Evolutionary conservation across 2,329 filamentous ascomycete genomes (phyloP).

Genomic region (Metarhizium brunneum): DNA sequence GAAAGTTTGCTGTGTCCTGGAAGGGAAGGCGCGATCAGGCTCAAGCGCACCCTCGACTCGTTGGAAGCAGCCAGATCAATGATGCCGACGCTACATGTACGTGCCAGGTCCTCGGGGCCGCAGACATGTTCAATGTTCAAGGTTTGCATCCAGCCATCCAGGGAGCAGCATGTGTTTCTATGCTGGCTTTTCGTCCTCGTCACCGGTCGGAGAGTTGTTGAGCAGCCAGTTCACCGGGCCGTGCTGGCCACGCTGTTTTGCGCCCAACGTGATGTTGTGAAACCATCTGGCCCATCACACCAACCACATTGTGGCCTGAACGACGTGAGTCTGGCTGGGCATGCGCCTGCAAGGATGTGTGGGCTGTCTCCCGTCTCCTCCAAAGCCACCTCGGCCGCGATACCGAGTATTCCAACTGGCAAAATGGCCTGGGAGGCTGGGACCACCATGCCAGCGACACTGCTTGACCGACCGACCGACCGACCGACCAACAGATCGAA

Average conservation of each 20-base stretch:
- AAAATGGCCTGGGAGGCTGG: no score
- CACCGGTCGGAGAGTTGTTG: neutral
- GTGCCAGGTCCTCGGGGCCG: neutral
- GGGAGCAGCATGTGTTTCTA: no score
- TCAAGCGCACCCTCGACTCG: no score
- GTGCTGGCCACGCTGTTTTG: neutral
- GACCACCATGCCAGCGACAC: neutral
- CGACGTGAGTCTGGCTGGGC: no score
- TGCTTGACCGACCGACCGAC: neutral
- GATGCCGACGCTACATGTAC: neutral
- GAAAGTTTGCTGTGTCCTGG: neutral
- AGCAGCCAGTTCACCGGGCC: neutral
- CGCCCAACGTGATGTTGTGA: neutral
- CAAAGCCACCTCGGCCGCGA: neutral
- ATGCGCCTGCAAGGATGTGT: no score
- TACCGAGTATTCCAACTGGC: no score
- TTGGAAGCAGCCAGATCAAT: no score
- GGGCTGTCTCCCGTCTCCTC: no score
- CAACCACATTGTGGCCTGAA: neutral
- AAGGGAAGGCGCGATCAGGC: neutral
- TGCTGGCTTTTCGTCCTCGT: neutral
- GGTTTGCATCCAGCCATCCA: no score
- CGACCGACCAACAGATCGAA: no score
- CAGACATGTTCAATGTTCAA: no score
- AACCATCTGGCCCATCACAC: neutral